These are phyloP conservation scores for Anisodus acutangulus DNA, from an alignment of 257 asterid species.

Conservation along the genomic window DNA sequence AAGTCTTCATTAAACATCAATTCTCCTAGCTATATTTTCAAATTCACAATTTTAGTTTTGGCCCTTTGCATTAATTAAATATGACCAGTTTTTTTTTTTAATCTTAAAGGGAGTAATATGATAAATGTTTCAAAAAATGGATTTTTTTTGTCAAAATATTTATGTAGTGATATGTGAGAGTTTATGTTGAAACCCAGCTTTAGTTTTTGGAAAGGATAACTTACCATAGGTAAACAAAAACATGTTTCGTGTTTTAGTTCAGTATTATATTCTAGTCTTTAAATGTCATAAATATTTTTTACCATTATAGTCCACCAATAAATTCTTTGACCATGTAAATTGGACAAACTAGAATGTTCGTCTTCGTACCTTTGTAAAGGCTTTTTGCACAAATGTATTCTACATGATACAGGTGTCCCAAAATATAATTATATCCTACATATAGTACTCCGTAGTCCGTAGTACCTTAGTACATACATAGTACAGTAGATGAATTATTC, in stretches of 20 bases:
- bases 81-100: not conserved
- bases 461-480: not conserved
- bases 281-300: not conserved
- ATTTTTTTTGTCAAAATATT: not conserved
- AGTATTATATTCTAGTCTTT: constrained; percentile 11
- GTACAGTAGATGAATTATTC: constrained; percentile 27
- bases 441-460: too few species aligned
- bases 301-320: not conserved
- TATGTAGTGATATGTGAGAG: not conserved
- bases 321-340: constrained; percentile 16
- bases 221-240: not conserved
- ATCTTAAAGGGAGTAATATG: not conserved
- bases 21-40: not conserved
- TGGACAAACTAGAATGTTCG: not conserved
- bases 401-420: not conserved
- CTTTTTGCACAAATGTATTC: not conserved
- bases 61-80: not conserved
- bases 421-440: not conserved
- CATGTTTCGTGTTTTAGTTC: not conserved
- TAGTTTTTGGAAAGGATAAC: not conserved
- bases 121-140: not conserved
- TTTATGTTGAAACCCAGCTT: not conserved
- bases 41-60: constrained; percentile 11
- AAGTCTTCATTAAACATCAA: not conserved
- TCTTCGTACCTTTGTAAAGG: not conserved